phyloP scores from a whole-genome alignment of 2,329 filamentous ascomycete species.

The Didymella keratinophila region DNA sequence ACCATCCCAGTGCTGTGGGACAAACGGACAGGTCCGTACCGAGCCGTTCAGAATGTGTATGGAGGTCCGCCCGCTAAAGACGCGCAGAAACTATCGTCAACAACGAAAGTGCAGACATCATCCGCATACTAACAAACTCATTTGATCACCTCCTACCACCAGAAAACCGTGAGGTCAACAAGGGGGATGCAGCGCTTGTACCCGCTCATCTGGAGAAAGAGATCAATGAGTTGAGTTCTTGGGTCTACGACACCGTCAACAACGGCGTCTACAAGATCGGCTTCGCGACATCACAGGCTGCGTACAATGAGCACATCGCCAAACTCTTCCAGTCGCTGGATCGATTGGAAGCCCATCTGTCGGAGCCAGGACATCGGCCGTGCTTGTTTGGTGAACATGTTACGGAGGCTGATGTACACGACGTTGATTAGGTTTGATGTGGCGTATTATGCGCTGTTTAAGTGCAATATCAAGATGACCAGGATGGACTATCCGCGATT shows the following conservation, averaged over 20 bases:
- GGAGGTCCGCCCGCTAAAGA: slow-evolving; percentile 11
- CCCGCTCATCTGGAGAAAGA: slow-evolving; percentile 68
- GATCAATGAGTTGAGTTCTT: slow-evolving; percentile 80
- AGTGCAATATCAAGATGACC: slow-evolving; percentile 85
- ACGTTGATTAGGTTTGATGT: slow-evolving; percentile 68
- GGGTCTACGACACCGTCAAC: slow-evolving; percentile 74
- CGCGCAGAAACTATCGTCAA: slow-evolving; percentile 42
- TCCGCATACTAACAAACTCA: slow-evolving; percentile 42
- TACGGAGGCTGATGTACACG: slow-evolving; percentile 59
- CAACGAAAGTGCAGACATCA: slow-evolving; percentile 49
- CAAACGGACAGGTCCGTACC: slow-evolving; percentile 59
- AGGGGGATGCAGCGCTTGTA: slow-evolving; percentile 68
- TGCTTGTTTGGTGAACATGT: slow-evolving; percentile 75
- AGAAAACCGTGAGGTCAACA: slow-evolving; percentile 64
- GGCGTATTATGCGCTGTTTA: slow-evolving; percentile 65
- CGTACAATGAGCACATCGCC: slow-evolving; percentile 78
- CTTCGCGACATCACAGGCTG: slow-evolving; percentile 68
- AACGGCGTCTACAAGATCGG: slow-evolving; percentile 69
- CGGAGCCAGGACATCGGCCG: slow-evolving; percentile 59
- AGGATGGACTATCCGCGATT: slow-evolving; percentile 81
- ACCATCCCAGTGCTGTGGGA: slow-evolving; percentile 83
- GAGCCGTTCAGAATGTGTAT: too few relatives aligned
- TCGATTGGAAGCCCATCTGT: slow-evolving; percentile 75
- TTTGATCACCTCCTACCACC: slow-evolving; percentile 45
- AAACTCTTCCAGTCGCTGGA: slow-evolving; percentile 81